Evolutionary conservation across 2,329 filamentous ascomycete genomes (phyloP), one percentile per base, ranked within the genome.

Genomic region (Trichoderma sp.): DNA sequence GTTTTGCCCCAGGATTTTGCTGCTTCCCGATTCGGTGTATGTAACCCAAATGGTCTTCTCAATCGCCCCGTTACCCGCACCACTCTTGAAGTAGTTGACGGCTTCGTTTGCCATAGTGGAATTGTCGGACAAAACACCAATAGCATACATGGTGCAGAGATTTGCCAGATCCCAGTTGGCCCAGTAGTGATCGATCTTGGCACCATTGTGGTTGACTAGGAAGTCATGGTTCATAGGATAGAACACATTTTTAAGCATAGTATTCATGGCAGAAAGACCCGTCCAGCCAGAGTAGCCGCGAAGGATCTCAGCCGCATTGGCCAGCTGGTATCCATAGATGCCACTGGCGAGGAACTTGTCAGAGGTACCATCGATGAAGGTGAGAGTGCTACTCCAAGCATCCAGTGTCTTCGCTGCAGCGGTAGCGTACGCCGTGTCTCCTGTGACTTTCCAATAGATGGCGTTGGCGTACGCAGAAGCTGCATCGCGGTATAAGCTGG

Each of bases 321-420:
- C 63, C 8, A 65, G 7, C 35, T 65, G 63, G 33, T 65, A 65
- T 7, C 63, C 63, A 27, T 65, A 65, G 63, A 65, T 65, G 35
- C 63, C 63, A n/a, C 63, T 65, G 12, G 63, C 63, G 33, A 65
- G 63, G 33, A 65, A 65, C 21, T 65, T 65, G 62, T 65, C 63
- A 41, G 63, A 65, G 35, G 35, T 27, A 41, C 63, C 63, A 21
- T 65, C 63, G 21, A 65, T 65, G n/a, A 65, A 65, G 6, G 63
- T 65, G 63, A 65, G 63, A 65, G 63, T 65, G 33, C 63, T 65
- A 9, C 63, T 41, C 63, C 63, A 65, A 65, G 63, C 63, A 6
- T 41, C 63, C 35, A 41, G 63, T 11, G 33, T 65, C 11, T 31
- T 65, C 35, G 63, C 63, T 1, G 63, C 33, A n/a, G 35, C 63